These are phyloP conservation scores for Rhododendron ovatum DNA, from an alignment of 148 eudicot genomes.

Conservation along the genomic window DNA sequence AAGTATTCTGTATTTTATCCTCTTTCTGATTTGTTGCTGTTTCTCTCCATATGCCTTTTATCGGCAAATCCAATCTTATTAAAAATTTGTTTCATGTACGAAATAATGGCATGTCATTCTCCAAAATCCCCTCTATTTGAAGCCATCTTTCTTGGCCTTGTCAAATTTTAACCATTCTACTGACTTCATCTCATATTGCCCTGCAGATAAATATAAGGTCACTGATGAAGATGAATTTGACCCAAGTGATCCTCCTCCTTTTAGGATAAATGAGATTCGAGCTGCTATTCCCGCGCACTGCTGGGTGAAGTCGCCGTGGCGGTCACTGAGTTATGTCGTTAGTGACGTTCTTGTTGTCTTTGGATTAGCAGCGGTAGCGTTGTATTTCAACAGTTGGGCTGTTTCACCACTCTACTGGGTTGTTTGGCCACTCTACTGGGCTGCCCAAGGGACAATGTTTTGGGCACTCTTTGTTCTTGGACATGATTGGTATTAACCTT, in stretches of 20 bases:
- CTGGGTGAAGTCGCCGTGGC: slow-evolving; percentile 35
- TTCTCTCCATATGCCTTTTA: neutral
- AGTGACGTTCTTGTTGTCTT: slow-evolving; percentile 26
- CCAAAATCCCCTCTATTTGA: neutral
- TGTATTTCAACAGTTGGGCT: slow-evolving; percentile 17
- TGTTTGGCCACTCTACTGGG: slow-evolving; percentile 34
- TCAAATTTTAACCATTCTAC: neutral
- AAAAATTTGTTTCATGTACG: neutral
- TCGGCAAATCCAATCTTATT: neutral
- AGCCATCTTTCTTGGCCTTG: neutral
- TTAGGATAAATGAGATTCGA: slow-evolving; percentile 29
- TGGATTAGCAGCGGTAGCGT: slow-evolving; percentile 15
- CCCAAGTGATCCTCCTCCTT: slow-evolving; percentile 35
- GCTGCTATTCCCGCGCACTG: slow-evolving; percentile 38
- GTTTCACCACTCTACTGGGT: slow-evolving; percentile 31
- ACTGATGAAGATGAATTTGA: slow-evolving; percentile 24
- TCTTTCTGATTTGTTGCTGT: neutral
- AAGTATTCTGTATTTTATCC: neutral
- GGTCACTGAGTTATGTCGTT: slow-evolving; percentile 29
- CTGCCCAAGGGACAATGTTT: slow-evolving; percentile 37
- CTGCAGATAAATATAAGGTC: slow-evolving; percentile 10
- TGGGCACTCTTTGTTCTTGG: slow-evolving; percentile 45
- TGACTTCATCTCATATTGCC: neutral
- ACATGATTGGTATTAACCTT: slow-evolving; percentile 32
- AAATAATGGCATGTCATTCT: neutral